Percentiles rank a stretch among this genome's conserved stretches.
Evolutionary conservation across 352 stramenopile genomes (phyloP).

Genomic region (Globisporangium cederbergense): DNA sequence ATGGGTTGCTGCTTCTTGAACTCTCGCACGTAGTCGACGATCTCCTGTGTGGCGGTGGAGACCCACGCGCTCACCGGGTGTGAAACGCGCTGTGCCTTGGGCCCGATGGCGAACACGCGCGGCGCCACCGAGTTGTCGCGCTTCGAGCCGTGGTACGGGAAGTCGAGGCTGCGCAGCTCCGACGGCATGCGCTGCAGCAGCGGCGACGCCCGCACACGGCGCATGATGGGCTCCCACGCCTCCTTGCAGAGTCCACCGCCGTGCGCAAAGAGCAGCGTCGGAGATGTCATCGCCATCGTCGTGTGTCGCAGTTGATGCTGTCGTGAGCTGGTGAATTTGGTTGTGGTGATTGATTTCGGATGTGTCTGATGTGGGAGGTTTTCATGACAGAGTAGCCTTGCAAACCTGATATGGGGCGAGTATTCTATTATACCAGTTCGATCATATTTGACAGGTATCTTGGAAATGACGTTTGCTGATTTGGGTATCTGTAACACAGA

Average conservation of each 20-base stretch:
- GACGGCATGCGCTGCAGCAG: conserved; percentile 22
- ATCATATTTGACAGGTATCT: too few relatives aligned
- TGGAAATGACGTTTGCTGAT: too few relatives aligned
- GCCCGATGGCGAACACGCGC: conserved; percentile 10
- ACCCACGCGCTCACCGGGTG: conserved; percentile 36
- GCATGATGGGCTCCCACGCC: conserved; percentile 43
- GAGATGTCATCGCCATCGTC: not conserved
- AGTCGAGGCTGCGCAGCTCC: conserved; percentile 34
- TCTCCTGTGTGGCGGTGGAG: conserved; percentile 16
- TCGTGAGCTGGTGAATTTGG: not conserved
- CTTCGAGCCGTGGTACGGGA: conserved; percentile 45
- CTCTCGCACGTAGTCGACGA: conserved; percentile 16
- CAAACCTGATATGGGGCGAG: too few relatives aligned
- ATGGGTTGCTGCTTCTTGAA: conserved; percentile 10
- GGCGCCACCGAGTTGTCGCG: conserved; percentile 30
- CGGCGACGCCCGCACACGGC: conserved; percentile 26
- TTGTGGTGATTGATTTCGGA: not conserved
- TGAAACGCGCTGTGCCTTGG: conserved; percentile 22
- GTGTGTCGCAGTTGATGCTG: too few relatives aligned
- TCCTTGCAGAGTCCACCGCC: conserved; percentile 46
- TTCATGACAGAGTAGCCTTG: too few relatives aligned
- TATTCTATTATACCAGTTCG: too few relatives aligned
- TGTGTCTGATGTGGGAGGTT: too few relatives aligned
- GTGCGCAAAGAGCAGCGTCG: conserved; percentile 47
- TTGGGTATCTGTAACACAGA: too few relatives aligned